A percentile compares a stretch with the other conserved stretches of the same genome.
phyloP scores from a whole-genome alignment of 2,329 filamentous ascomycete genomes.

The Diplodia seriata region DNA sequence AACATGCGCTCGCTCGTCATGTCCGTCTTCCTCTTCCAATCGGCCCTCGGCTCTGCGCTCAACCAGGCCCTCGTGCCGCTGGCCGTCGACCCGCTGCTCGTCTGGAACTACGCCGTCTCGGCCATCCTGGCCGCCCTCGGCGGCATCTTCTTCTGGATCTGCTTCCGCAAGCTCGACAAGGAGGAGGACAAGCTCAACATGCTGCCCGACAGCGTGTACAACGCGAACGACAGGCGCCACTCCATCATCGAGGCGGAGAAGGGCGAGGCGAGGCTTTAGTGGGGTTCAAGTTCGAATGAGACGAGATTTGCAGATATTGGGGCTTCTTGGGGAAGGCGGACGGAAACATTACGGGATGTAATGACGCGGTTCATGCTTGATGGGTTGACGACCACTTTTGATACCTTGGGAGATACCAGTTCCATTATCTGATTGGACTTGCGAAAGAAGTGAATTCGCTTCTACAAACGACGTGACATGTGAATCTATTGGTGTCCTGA shows the following conservation, averaged over 20 bases:
- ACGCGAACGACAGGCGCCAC: conserved; percentile 43
- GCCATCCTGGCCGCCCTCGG: conserved; percentile 69
- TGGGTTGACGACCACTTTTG: not conserved
- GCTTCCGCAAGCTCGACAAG: conserved; percentile 68
- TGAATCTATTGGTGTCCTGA: not conserved
- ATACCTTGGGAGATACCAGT: conserved; percentile 1
- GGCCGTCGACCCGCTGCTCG: conserved; percentile 68
- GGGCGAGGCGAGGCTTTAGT: not conserved
- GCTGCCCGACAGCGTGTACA: conserved; percentile 52
- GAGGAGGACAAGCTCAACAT: conserved; percentile 74
- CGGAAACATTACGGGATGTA: not conserved
- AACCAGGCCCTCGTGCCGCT: conserved; percentile 72
- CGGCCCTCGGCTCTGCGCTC: conserved; percentile 71
- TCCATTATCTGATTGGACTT: not conserved
- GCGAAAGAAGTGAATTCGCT: not conserved
- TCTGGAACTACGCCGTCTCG: conserved; percentile 74
- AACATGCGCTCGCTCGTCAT: conserved; percentile 82
- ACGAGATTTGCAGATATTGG: not conserved
- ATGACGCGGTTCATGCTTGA: not conserved
- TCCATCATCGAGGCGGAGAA: conserved; percentile 19
- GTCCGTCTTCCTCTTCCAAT: conserved; percentile 73
- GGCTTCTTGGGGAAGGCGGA: not conserved
- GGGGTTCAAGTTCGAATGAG: not conserved
- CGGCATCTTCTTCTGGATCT: conserved; percentile 71
- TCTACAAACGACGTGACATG: not conserved